Evolutionary conservation across 257 asterid species (phyloP).

Genomic region (Jasminum sambac): DNA sequence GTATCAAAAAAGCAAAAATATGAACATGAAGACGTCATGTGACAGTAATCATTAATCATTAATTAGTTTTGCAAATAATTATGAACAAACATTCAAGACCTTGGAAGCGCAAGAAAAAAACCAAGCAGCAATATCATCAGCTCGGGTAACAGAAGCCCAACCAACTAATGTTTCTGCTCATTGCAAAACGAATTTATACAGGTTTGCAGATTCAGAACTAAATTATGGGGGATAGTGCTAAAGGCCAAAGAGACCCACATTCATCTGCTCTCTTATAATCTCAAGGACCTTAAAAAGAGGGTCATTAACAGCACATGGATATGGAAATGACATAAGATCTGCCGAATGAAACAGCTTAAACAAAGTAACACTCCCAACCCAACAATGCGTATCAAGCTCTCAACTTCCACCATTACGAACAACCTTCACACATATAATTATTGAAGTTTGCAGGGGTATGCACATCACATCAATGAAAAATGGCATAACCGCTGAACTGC

Average conservation of each 20-base stretch:
- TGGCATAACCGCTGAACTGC: not conserved
- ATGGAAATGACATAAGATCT: not conserved
- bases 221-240: not conserved
- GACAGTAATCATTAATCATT: constrained; percentile 8
- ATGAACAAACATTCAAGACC: constrained; percentile 1
- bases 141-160: constrained; percentile 13
- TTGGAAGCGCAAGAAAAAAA: not conserved
- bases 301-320: not conserved
- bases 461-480: not conserved
- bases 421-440: not conserved
- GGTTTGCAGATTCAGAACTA: constrained; percentile 5
- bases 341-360: not conserved
- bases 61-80: not conserved
- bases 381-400: constrained; percentile 5
- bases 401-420: not conserved
- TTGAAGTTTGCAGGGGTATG: not conserved
- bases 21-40: not conserved
- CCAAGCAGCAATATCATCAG: not conserved
- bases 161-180: not conserved
- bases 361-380: not conserved
- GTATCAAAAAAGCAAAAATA: not conserved
- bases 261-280: not conserved
- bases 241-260: not conserved
- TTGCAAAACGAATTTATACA: not conserved
- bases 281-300: not conserved